These are phyloP conservation scores for Ophiosphaerella korrae DNA, from an alignment of 2,329 filamentous ascomycete species.

Conservation along the genomic window DNA sequence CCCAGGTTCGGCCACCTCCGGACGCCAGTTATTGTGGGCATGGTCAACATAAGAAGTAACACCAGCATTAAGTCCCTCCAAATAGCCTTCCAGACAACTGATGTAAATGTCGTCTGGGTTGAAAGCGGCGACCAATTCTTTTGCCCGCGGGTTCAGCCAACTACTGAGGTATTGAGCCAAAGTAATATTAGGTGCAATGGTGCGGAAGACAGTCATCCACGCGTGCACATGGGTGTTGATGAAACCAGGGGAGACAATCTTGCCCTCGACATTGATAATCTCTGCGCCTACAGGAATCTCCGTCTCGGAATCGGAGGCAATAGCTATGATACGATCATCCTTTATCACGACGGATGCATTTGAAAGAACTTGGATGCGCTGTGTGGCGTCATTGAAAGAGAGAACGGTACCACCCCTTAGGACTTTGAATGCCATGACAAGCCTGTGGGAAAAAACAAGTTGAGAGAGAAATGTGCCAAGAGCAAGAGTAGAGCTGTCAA, in stretches of 20 bases:
- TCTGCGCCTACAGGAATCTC: slow-evolving; percentile 43
- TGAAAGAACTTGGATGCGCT: slow-evolving; percentile 38
- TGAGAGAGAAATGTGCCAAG: no score
- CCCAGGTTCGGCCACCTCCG: slow-evolving; percentile 51
- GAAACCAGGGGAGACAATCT: slow-evolving; percentile 62
- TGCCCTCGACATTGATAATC: slow-evolving; percentile 52
- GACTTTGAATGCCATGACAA: not conserved
- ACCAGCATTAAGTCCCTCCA: slow-evolving; percentile 58
- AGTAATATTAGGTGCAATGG: slow-evolving; percentile 58
- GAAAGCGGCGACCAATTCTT: no score
- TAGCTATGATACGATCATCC: slow-evolving; percentile 44
- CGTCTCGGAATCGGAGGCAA: slow-evolving; percentile 8
- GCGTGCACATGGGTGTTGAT: slow-evolving; percentile 58
- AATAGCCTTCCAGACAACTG: slow-evolving; percentile 45
- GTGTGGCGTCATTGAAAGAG: slow-evolving; percentile 48
- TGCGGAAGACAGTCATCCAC: slow-evolving; percentile 62
- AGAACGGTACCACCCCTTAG: slow-evolving; percentile 48
- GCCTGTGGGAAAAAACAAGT: no score
- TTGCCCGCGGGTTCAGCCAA: no score
- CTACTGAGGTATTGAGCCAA: slow-evolving; percentile 18
- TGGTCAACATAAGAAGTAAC: slow-evolving; percentile 56
- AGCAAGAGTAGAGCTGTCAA: no score
- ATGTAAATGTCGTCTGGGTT: slow-evolving; percentile 28
- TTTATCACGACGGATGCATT: slow-evolving; percentile 51
- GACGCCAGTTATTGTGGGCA: slow-evolving; percentile 47